These are phyloP conservation scores for Xylaria flabelliformis DNA, from an alignment of 495 filamentous ascomycete species.

Conservation along the genomic window DNA sequence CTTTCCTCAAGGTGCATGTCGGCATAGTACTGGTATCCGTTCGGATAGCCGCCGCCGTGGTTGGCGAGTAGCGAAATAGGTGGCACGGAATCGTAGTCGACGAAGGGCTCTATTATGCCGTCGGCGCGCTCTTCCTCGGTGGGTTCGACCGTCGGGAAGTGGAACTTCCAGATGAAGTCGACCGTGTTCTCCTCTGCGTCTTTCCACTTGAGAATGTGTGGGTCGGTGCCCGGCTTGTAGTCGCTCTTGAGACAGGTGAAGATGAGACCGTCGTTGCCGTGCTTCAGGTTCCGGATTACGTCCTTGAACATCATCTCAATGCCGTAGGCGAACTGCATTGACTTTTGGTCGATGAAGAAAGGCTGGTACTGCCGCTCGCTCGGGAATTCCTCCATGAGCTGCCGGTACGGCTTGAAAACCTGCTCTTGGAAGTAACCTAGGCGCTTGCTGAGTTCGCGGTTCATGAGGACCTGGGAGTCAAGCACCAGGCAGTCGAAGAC, in stretches of 20 bases:
- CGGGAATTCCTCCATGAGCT: slow-evolving; percentile 70
- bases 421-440: slow-evolving; percentile 82
- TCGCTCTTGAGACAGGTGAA: slow-evolving; percentile 88
- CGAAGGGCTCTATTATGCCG: slow-evolving; percentile 60
- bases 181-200: slow-evolving; percentile 89
- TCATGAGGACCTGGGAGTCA: slow-evolving; percentile 76
- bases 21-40: slow-evolving; percentile 64
- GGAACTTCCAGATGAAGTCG: slow-evolving; percentile 81
- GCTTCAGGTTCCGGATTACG: slow-evolving; percentile 80
- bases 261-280: slow-evolving; percentile 95
- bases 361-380: slow-evolving; percentile 71
- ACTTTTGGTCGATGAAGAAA: slow-evolving; percentile 85
- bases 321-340: slow-evolving; percentile 84
- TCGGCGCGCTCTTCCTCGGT: slow-evolving; percentile 69
- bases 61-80: slow-evolving; percentile 55
- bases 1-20: slow-evolving; percentile 70
- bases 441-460: slow-evolving; percentile 81
- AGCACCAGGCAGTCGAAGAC: slow-evolving; percentile 93
- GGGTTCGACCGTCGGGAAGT: slow-evolving; percentile 75
- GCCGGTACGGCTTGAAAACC: slow-evolving; percentile 79
- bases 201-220: slow-evolving; percentile 97
- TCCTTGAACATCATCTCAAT: slow-evolving; percentile 89
- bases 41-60: slow-evolving; percentile 55
- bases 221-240: slow-evolving; percentile 89
- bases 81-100: slow-evolving; percentile 62